phyloP scores from a whole-genome alignment of 495 filamentous ascomycete genomes.

The Hyaloscypha variabilis region DNA sequence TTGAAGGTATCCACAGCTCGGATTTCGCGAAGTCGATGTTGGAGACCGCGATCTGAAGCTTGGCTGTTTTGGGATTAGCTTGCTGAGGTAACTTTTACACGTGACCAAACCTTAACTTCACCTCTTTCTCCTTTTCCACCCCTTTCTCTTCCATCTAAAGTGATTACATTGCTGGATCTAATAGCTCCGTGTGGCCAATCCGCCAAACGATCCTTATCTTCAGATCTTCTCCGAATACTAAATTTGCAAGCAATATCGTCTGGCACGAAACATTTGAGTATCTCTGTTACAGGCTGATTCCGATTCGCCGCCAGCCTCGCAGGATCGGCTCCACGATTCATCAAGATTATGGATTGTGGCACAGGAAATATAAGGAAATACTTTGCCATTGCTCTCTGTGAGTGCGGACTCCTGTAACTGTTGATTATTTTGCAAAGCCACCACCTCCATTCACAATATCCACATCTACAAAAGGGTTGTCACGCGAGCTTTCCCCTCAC shows the following conservation, averaged over 20 bases:
- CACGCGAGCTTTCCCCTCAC: too few relatives aligned
- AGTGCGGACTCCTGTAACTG: neutral
- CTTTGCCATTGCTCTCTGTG: neutral
- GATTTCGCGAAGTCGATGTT: neutral
- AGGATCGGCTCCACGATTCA: neutral
- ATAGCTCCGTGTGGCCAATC: neutral
- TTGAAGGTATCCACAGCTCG: neutral
- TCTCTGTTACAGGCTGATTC: neutral
- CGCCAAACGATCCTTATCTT: neutral
- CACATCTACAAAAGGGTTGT: too few relatives aligned
- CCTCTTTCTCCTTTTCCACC: neutral
- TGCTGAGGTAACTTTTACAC: neutral
- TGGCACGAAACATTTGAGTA: neutral
- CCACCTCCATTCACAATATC: too few relatives aligned
- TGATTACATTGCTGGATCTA: neutral
- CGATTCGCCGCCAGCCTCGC: neutral
- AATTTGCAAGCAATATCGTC: neutral
- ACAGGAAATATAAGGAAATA: neutral
- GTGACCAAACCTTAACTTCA: neutral
- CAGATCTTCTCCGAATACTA: neutral
- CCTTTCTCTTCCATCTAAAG: neutral
- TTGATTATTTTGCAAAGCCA: neutral
- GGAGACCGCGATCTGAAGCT: neutral
- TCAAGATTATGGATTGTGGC: neutral
- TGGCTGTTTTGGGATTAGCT: neutral